Conservation (phyloP, 768 basidiomycete genomes). For the Macrolepiota dolichaula region DNA sequence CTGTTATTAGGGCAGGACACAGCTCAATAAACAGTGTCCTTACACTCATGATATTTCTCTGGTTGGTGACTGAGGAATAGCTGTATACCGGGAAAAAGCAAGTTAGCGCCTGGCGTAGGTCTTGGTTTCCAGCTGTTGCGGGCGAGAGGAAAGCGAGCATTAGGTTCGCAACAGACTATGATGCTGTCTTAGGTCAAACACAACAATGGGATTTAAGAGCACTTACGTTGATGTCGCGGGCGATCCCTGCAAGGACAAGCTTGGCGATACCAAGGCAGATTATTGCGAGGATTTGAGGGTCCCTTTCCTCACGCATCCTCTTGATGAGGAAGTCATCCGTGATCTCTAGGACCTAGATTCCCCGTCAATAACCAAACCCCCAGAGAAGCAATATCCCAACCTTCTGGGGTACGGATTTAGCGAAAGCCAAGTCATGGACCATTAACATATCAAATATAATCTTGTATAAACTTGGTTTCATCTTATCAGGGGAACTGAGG, state of each 20-base stretch:
- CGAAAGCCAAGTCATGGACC: constrained; percentile 82
- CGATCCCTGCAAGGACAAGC: constrained; percentile 81
- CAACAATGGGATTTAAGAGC: constrained; percentile 7
- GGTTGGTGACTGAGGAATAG: constrained; percentile 80
- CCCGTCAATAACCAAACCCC: neutral
- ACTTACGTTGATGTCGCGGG: constrained; percentile 69
- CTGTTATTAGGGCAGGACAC: neutral
- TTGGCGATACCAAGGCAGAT: constrained; percentile 85
- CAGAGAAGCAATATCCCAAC: constrained; percentile 13
- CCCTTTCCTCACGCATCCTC: constrained; percentile 62
- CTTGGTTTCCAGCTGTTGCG: constrained; percentile 78
- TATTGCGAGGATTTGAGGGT: constrained; percentile 72
- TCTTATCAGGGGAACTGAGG: constrained; percentile 67
- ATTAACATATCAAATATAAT: constrained; percentile 87
- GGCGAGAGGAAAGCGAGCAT: constrained; percentile 79
- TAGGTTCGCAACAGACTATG: constrained; percentile 37
- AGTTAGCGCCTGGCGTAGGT: constrained; percentile 88
- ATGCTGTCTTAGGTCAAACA: neutral
- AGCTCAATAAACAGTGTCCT: constrained; percentile 11
- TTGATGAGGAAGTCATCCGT: constrained; percentile 40
- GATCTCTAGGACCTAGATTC: constrained; percentile 34
- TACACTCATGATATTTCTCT: constrained; percentile 57
- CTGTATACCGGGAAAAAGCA: constrained; percentile 97
- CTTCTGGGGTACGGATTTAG: constrained; percentile 39
- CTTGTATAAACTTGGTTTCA: constrained; percentile 76